phyloP scores from a whole-genome alignment of 495 filamentous ascomycete species.

The Glutinoglossum americanum region DNA sequence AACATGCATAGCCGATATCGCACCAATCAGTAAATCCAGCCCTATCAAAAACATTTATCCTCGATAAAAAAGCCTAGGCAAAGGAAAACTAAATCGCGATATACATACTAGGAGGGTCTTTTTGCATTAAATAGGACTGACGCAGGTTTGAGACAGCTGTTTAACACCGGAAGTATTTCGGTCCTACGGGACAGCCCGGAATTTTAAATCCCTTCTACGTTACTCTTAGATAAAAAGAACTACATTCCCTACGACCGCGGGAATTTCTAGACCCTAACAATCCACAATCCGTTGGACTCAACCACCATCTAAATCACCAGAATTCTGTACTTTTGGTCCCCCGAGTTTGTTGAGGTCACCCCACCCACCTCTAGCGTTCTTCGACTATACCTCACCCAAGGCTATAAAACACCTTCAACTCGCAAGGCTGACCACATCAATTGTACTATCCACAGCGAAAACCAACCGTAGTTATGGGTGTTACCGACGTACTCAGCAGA shows the following conservation, averaged over 20 bases:
- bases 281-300: too few relatives aligned
- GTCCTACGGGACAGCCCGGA: neutral
- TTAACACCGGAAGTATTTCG: neutral
- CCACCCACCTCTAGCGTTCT: neutral
- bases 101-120: neutral
- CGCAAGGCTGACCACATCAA: neutral
- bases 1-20: neutral
- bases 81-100: neutral
- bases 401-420: neutral
- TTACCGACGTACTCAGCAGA: conserved; percentile 41
- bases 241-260: neutral
- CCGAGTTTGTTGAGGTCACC: neutral
- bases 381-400: neutral
- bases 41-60: neutral
- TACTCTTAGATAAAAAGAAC: neutral
- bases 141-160: neutral
- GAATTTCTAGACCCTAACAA: neutral
- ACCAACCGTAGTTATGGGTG: conserved; percentile 32
- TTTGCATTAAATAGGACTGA: neutral
- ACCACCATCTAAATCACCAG: neutral
- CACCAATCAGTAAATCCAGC: neutral
- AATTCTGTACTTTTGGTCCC: neutral
- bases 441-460: neutral
- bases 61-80: neutral
- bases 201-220: neutral